These are phyloP conservation scores for Zalaria sp. DNA, from an alignment of 2,329 filamentous ascomycete species.

Conservation along the genomic window DNA sequence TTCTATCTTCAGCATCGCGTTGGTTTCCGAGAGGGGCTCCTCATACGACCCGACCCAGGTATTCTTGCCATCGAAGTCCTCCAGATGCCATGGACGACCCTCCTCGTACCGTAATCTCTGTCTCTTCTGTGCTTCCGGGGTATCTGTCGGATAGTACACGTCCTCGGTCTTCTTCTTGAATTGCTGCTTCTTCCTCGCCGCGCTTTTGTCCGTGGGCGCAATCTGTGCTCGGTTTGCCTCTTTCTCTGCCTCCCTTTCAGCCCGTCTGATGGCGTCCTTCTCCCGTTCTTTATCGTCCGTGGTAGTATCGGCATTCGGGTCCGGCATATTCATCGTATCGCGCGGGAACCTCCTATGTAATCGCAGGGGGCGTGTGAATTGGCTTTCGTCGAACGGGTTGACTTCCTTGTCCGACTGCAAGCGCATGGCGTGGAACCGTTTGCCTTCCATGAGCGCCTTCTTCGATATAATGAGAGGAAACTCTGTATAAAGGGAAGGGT, in stretches of 20 bases:
- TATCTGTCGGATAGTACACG: conserved; percentile 68
- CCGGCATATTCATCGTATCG: conserved; percentile 47
- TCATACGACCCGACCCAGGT: conserved; percentile 90
- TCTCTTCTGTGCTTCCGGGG: conserved; percentile 54
- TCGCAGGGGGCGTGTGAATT: conserved; percentile 79
- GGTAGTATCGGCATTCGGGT: conserved; percentile 15
- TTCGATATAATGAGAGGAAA: conserved; percentile 73
- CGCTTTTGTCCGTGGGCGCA: conserved; percentile 59
- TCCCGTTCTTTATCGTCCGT: conserved; percentile 54
- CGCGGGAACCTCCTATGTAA: conserved; percentile 80
- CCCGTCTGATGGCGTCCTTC: conserved; percentile 43
- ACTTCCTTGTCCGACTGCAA: conserved; percentile 37
- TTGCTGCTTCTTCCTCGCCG: conserved; percentile 43
- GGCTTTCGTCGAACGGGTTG: conserved; percentile 59
- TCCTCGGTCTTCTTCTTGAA: conserved; percentile 72
- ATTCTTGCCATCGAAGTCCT: conserved; percentile 92
- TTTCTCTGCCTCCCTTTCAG: conserved; percentile 71
- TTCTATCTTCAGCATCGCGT: conserved; percentile 67
- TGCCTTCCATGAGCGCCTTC: conserved; percentile 59
- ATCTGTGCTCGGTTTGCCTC: conserved; percentile 86
- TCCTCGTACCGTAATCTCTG: conserved; percentile 71
- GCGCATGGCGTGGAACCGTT: conserved; percentile 79
- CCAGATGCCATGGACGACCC: conserved; percentile 87
- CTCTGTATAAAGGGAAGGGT: conserved; percentile 26
- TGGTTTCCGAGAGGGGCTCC: conserved; percentile 65